phyloP scores from a whole-genome alignment of 352 stramenopile genomes.

The Pilasporangium apinafurcum region DNA sequence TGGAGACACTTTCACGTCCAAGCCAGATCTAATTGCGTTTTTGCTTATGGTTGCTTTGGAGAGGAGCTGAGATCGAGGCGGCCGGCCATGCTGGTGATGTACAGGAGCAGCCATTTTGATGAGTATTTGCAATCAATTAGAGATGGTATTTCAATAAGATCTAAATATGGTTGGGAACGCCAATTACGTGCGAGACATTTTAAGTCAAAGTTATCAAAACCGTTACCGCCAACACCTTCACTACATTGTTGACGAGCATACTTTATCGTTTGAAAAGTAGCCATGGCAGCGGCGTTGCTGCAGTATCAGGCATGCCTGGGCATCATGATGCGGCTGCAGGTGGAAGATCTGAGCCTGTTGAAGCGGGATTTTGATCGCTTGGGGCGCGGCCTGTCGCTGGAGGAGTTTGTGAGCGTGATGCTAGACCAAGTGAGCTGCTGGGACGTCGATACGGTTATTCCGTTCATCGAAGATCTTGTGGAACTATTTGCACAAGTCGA shows the following conservation, averaged over 20 bases:
- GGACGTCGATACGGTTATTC: slow-evolving; percentile 41
- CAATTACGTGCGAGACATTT: slow-evolving; percentile 2
- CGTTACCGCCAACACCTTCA: too few relatives aligned
- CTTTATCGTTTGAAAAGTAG: slow-evolving; percentile 4
- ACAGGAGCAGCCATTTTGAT: too few relatives aligned
- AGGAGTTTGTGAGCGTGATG: slow-evolving; percentile 68
- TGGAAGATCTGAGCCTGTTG: slow-evolving; percentile 55
- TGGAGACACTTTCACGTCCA: slow-evolving; percentile 12
- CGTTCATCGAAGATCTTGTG: slow-evolving; percentile 67
- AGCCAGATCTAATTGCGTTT: slow-evolving; percentile 8
- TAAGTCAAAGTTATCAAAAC: not conserved
- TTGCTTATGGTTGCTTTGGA: slow-evolving; percentile 8
- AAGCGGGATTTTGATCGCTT: slow-evolving; percentile 65
- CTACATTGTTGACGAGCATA: too few relatives aligned
- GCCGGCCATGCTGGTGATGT: not conserved
- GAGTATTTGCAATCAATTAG: too few relatives aligned
- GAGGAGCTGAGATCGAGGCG: slow-evolving; percentile 1
- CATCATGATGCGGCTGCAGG: slow-evolving; percentile 71
- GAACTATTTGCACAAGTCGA: slow-evolving; percentile 76
- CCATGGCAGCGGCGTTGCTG: slow-evolving; percentile 49
- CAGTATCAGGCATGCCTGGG: slow-evolving; percentile 75
- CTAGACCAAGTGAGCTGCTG: slow-evolving; percentile 53
- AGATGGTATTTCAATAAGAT: too few relatives aligned
- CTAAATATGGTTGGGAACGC: too few relatives aligned
- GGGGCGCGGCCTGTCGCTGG: slow-evolving; percentile 42